phyloP scores from a whole-genome alignment of 306 rosid species.

The Ceratonia siliqua region DNA sequence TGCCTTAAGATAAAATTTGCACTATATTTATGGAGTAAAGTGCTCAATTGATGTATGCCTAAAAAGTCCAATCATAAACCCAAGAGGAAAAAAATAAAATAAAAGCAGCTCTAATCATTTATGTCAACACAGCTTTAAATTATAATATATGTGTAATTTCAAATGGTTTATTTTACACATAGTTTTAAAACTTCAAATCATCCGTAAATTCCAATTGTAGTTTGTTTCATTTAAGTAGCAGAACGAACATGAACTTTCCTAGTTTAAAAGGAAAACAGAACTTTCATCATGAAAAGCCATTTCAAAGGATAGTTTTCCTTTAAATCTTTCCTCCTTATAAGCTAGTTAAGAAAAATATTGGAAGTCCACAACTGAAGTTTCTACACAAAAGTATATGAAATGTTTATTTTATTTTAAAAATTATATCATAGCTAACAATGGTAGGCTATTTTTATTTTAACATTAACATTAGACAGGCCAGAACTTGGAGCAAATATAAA shows the following conservation, averaged over 20 bases:
- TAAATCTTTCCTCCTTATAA: constrained; percentile 10
- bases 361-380: not conserved
- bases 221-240: not conserved
- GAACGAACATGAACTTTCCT: not conserved
- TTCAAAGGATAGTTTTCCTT: not conserved
- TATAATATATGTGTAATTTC: not conserved
- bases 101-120: not conserved
- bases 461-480: constrained; percentile 17
- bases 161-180: not conserved
- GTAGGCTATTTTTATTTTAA: not conserved
- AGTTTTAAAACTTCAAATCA: not conserved
- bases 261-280: not conserved
- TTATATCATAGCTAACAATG: not conserved
- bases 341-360: not conserved
- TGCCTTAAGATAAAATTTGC: too few species aligned
- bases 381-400: not conserved
- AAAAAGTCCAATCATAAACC: not conserved
- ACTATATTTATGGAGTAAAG: not conserved
- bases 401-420: not conserved
- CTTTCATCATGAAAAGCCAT: constrained; percentile 3
- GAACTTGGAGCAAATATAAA: constrained; percentile 6
- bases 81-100: not conserved
- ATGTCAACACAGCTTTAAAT: not conserved
- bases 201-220: not conserved
- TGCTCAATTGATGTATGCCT: not conserved